phyloP scores from a whole-genome alignment of 148 eudicot genomes.

The Fagopyrum esculentum region DNA sequence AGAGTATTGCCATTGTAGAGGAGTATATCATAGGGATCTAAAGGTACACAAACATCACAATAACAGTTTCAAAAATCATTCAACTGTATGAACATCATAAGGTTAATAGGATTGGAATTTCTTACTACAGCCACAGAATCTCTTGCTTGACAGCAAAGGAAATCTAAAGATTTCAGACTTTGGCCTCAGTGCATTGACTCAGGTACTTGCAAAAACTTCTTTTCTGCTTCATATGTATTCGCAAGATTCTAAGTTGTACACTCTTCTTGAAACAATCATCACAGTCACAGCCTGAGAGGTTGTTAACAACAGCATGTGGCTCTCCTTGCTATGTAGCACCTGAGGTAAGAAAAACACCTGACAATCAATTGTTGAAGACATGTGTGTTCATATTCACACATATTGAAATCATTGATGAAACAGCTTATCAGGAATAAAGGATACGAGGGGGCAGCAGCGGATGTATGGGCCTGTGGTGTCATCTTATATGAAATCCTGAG shows the following conservation, averaged over 20 bases:
- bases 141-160: constrained; percentile 49
- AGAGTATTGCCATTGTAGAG: constrained; percentile 37
- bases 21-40: constrained; percentile 39
- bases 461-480: constrained; percentile 66
- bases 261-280: neutral
- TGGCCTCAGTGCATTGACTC: constrained; percentile 43
- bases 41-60: constrained; percentile 20
- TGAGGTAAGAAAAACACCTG: constrained; percentile 25
- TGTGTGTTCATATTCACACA: neutral
- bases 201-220: constrained; percentile 23
- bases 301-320: constrained; percentile 42
- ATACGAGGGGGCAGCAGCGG: constrained; percentile 62
- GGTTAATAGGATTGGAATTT: neutral
- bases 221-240: neutral
- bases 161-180: constrained; percentile 57
- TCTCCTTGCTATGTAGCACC: constrained; percentile 46
- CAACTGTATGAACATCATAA: neutral
- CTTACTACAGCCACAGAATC: constrained; percentile 45
- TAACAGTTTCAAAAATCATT: neutral
- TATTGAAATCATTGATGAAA: constrained; percentile 12
- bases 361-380: neutral
- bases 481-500: constrained; percentile 51
- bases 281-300: constrained; percentile 29
- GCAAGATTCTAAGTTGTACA: neutral
- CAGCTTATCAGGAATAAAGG: constrained; percentile 42